Conservation (phyloP, 1,284 basidiomycete species). For the Clitocybe nebularis region DNA sequence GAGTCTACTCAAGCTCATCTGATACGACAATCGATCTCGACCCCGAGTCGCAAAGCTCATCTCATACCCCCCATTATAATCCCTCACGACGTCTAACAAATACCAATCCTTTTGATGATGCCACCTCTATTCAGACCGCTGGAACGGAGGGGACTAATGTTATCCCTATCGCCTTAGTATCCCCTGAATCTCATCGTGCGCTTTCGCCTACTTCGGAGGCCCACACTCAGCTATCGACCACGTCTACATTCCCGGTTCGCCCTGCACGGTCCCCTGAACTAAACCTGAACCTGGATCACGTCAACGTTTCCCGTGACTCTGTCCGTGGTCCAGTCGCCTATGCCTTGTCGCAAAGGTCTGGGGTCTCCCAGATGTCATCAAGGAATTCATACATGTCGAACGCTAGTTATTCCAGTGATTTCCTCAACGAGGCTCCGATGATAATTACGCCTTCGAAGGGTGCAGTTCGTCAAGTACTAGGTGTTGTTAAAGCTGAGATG, state of each 20-base stretch:
- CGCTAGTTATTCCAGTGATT: slow-evolving; percentile 71
- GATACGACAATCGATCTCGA: slow-evolving; percentile 56
- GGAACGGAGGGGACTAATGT: slow-evolving; percentile 75
- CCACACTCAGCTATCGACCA: slow-evolving; percentile 24
- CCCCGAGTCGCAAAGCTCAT: slow-evolving; percentile 40
- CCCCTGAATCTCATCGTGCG: slow-evolving; percentile 45
- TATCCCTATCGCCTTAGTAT: slow-evolving; percentile 77
- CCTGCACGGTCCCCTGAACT: slow-evolving; percentile 61
- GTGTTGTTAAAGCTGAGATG: slow-evolving; percentile 74
- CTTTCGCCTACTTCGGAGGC: slow-evolving; percentile 27
- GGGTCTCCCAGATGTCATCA: slow-evolving; percentile 46
- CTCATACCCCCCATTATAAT: slow-evolving; percentile 23
- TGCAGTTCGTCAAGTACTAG: slow-evolving; percentile 66
- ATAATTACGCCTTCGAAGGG: slow-evolving; percentile 69
- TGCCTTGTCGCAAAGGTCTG: slow-evolving; percentile 52
- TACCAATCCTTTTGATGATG: slow-evolving; percentile 73
- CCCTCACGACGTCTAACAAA: slow-evolving; percentile 30
- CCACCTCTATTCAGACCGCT: slow-evolving; percentile 73
- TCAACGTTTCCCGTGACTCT: slow-evolving; percentile 55
- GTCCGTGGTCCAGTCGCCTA: slow-evolving; percentile 37
- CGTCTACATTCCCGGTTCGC: slow-evolving; percentile 47
- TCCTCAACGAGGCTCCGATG: slow-evolving; percentile 75
- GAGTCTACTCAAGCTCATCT: slow-evolving; percentile 45
- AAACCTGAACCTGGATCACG: slow-evolving; percentile 58
- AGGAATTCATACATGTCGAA: slow-evolving; percentile 70